Conservation (phyloP, 176 grass and related monocot genomes). For the Lolium multiflorum region DNA sequence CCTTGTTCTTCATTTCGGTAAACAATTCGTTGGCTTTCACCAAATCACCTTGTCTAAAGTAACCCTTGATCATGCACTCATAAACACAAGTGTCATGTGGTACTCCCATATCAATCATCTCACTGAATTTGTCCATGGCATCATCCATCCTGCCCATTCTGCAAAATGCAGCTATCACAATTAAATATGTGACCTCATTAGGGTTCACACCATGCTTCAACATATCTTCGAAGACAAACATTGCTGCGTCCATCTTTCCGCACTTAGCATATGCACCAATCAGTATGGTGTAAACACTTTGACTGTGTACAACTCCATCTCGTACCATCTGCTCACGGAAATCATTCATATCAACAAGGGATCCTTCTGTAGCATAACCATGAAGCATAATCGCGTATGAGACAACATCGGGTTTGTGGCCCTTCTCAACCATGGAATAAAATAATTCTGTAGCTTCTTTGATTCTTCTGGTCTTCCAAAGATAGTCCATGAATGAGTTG, state of each 20-base stretch:
- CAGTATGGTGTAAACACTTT: neutral
- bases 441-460: neutral
- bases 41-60: neutral
- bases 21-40: neutral
- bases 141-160: neutral
- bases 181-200: neutral
- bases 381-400: neutral
- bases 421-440: neutral
- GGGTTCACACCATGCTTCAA: neutral
- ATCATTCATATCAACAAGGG: neutral
- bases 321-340: neutral
- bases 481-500: neutral
- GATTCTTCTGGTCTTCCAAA: constrained; percentile 31
- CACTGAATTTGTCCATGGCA: neutral
- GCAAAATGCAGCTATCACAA: neutral
- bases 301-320: neutral
- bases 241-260: neutral
- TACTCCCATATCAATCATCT: constrained; percentile 1
- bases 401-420: neutral
- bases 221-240: neutral
- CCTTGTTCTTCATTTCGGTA: constrained; percentile 8
- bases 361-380: neutral
- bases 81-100: neutral
- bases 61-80: neutral
- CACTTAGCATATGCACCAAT: neutral